Base-by-base conservation (phyloP, 2,329 filamentous ascomycete genomes). In the Juglanconis juglandina region DNA sequence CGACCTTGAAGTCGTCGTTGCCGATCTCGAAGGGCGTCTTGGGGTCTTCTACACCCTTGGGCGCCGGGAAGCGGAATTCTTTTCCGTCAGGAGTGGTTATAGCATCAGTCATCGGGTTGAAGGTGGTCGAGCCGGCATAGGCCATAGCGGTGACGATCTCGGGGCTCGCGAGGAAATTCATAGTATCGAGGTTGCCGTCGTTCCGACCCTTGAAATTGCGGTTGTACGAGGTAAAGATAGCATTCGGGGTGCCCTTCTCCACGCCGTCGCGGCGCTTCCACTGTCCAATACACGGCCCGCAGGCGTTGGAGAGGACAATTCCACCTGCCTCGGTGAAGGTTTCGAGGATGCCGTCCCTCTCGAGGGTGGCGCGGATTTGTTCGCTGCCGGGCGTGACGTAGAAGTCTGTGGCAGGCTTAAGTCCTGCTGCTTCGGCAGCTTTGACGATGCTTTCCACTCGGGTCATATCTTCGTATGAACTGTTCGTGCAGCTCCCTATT, bases 401-500 rank as follows among this genome's bases (percentile, higher is more conserved):
- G 77, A 99, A 97, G 71, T 93, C 90, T 2, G 91, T 87, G 69
- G 89, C 91, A 44, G 95, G 92, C 78, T 92, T 91, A 62, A 99
- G 81, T 14, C 95, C 95, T n/a, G 92, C 95, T 61, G 88, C 87
- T 56, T 88, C 84, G 9, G 95, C 95, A 75, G 97, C 93, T 75
- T 94, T 93, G 61, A 98, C 91, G 59, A 99, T 85, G 71, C 92
- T 87, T 77, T 97, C 94, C 13, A 93, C 91, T 63, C 94, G 89
- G 41, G 93, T 96, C 95, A 99, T 99, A 73, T 99, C 95, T 77
- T 97, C 90, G 75, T 98, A 99, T 2, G 95, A 98, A 74, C 91
- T 96, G 83, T 99, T 99, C 54, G 95, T 99, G 81, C 95, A 99
- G 78, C 92, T 96, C 63, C 95, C 95, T 71, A 99, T 99, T 58